Evolutionary conservation across 2,329 filamentous ascomycete genomes (phyloP).

Genomic region (Phoma sp.): DNA sequence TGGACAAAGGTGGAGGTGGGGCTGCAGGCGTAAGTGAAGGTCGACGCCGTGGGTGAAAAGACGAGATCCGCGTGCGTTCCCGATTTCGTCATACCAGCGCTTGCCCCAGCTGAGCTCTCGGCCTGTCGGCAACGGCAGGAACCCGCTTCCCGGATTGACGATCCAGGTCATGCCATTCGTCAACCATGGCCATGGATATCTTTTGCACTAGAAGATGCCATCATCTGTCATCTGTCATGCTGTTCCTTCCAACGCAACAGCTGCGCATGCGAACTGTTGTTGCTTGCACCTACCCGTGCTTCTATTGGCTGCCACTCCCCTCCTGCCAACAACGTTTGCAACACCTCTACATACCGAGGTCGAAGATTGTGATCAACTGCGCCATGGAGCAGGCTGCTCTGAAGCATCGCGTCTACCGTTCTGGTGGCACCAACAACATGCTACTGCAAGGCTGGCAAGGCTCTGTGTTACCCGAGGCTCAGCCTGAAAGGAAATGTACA

Average conservation of each 20-base stretch:
- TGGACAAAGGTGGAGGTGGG: neutral
- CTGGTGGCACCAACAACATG: neutral
- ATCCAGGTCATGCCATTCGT: slow-evolving; percentile 6
- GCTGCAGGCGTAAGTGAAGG: slow-evolving; percentile 2
- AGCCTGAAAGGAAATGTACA: neutral
- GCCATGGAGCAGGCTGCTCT: neutral
- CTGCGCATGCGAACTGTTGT: neutral
- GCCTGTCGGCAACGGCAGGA: slow-evolving; percentile 15
- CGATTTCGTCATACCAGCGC: slow-evolving; percentile 18
- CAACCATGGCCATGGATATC: neutral
- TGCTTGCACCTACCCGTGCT: neutral
- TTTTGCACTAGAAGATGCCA: slow-evolving; percentile 1
- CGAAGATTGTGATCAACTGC: neutral
- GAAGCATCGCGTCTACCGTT: neutral
- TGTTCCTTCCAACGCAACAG: neutral
- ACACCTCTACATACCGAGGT: neutral
- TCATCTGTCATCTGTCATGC: neutral
- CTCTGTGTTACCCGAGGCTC: neutral
- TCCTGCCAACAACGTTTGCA: neutral
- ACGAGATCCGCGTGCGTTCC: slow-evolving; percentile 16
- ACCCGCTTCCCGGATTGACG: slow-evolving; percentile 8
- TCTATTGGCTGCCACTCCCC: neutral
- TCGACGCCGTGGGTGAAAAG: slow-evolving; percentile 8
- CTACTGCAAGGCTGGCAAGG: slow-evolving; percentile 4
- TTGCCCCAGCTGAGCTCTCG: slow-evolving; percentile 16